A percentile compares a stretch with the other conserved stretches of the same genome.
phyloP scores from a whole-genome alignment of 306 rosid genomes.

The Abrus pulchellus region DNA sequence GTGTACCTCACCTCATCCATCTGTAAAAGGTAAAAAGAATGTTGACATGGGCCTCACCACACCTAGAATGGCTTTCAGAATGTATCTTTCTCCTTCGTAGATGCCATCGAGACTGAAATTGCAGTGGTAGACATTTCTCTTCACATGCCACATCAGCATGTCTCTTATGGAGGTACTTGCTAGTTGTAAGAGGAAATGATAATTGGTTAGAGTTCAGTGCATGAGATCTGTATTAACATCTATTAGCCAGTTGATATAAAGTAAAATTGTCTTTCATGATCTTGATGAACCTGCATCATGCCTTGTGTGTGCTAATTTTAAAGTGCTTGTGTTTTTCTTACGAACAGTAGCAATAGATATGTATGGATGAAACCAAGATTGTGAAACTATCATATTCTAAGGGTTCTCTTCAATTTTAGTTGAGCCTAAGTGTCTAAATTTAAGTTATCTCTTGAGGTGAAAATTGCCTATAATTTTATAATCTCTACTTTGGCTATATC shows the following conservation, averaged over 20 bases:
- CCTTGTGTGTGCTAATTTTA: background rate
- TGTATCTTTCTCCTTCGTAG: conserved; percentile 7
- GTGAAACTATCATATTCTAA: background rate
- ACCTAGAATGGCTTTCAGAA: conserved; percentile 25
- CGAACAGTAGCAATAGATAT: conserved; percentile 14
- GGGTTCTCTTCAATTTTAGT: too few species aligned
- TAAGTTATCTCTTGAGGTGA: too few species aligned
- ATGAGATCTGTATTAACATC: conserved; percentile 28
- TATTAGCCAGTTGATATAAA: conserved; percentile 11
- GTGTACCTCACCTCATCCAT: background rate
- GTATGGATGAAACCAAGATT: background rate
- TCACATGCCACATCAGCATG: background rate
- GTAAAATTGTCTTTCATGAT: conserved; percentile 32
- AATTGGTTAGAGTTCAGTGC: conserved; percentile 10
- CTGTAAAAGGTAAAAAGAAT: too few species aligned
- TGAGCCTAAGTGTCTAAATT: too few species aligned
- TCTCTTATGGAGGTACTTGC: background rate
- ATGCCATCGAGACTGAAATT: conserved; percentile 1
- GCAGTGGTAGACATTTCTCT: background rate
- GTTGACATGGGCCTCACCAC: background rate
- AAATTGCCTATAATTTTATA: too few species aligned
- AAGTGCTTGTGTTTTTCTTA: conserved; percentile 16
- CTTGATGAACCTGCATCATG: conserved; percentile 20
- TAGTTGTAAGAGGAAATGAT: background rate
- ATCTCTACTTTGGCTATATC: too few species aligned